Base-by-base conservation (phyloP, 441 rosid species). In the Monsonia emarginata region DNA sequence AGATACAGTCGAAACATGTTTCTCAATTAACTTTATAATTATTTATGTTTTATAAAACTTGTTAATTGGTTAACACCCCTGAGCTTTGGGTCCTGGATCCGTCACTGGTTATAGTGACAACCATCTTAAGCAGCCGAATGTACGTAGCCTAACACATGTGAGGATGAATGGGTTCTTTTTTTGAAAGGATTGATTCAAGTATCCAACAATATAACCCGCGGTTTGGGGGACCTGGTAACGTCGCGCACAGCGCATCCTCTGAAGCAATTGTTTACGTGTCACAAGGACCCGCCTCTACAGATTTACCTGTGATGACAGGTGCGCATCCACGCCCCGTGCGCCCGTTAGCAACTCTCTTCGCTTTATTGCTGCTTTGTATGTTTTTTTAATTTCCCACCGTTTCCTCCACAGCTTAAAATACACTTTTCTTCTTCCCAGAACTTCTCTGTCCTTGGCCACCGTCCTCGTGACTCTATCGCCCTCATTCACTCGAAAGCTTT, bases 301-400 rank as follows among this genome's bases (percentile, higher is more conserved):
- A 13, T 22, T 71, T 69, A 74, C 81, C 75, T 69, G 77, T 50
- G 67, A 36, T 18, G 46, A 34, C 38, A 57, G 74, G 74, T 74
- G 75, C 71, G 77, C 76, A 61, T 22, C 48, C 54, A 72, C 74
- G 36, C 67, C 6, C 7, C 0, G 4, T 0, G 75, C 72, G 79
- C 65, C 48, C 11, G 46, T 69, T 73, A 61, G 80, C 68, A 1
- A n/a, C n/a, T 50, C 50, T 8, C 21, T 8, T 1, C 67, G n/a
- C 5, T 2, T 5, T 11, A 6, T 2, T 31, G 8, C 24, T 56
- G 0, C n/a, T n/a, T n/a, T n/a, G n/a, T n/a, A n/a, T 54, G 64
- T 30, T 28, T 6, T 36, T 46, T 36, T 31, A 65, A 13, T 65
- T 74, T 70, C 72, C 76, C 74, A 59, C 62, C 68, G 60, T 18